Evolutionary conservation across 1,284 basidiomycete species (phyloP).

Genomic region (Fomes fomentarius): DNA sequence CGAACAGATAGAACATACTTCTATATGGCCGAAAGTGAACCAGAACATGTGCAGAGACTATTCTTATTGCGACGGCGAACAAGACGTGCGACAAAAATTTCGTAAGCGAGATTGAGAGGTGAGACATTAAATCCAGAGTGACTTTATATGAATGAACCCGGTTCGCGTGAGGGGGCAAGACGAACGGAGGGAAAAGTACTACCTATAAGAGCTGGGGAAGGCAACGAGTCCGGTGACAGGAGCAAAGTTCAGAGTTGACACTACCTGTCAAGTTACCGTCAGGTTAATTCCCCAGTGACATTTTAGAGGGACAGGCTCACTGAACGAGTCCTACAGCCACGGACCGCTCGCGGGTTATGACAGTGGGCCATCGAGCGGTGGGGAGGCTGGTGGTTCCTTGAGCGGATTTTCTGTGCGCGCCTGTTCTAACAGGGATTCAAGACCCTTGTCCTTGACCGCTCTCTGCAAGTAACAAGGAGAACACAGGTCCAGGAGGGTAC

Average conservation of each 20-base stretch:
- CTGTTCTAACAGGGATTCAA: constrained; percentile 77
- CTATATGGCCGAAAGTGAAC: too few species aligned
- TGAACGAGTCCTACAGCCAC: not conserved
- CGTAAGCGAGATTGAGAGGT: not conserved
- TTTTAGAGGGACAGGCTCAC: not conserved
- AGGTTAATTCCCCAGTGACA: not conserved
- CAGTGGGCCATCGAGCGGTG: not conserved
- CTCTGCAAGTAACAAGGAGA: constrained; percentile 49
- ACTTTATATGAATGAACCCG: not conserved
- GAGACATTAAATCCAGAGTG: not conserved
- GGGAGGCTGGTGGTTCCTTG: constrained; percentile 45
- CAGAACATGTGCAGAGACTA: not conserved
- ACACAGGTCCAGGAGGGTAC: not conserved
- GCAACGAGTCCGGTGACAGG: not conserved
- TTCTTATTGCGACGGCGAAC: not conserved
- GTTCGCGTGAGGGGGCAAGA: not conserved
- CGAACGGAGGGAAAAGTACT: not conserved
- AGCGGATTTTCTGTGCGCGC: constrained; percentile 85
- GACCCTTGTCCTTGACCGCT: constrained; percentile 80
- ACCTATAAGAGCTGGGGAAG: not conserved
- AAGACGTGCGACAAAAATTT: not conserved
- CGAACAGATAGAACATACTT: too few species aligned
- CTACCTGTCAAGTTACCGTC: not conserved
- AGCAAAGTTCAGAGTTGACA: not conserved
- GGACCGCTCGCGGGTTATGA: not conserved